Evolutionary conservation across 495 filamentous ascomycete species (phyloP), one percentile per base, ranked within the genome.

Genomic region (Eremomyces bilateralis): DNA sequence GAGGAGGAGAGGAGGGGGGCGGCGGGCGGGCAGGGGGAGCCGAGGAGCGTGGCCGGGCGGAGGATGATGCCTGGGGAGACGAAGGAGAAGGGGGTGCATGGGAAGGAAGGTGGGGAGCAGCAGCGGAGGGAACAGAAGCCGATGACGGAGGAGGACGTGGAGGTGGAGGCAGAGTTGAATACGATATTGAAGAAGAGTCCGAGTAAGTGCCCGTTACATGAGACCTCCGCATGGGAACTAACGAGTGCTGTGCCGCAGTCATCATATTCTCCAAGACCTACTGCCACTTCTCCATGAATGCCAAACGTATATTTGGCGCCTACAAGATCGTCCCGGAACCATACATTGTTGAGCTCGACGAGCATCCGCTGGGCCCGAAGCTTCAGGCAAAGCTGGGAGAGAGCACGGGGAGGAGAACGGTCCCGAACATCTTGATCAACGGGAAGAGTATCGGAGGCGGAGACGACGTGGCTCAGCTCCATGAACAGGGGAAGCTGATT

Each of bases 241-340:
- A 45, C 32, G 11, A 13, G 35, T 37, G 15, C 29, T 10, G 2
- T 21, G 6, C 5, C 31, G 20, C 47, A 83, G 78, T 94, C 33
- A 79, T 94, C 46, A 80, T 97, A 34, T 94, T 95, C 60, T 91
- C 81, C 36, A 95, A 95, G 54, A 70, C 76, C 1, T 91, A 80
- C 55, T 97, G 88, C 54, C 80, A 76, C 0, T 72, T 69, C 59
- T 93, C 83, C 29, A 67, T 64, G 40, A 69, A 64, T 42, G 88
- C 85, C 11, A 97, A 97, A 53, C 53, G 54, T 5, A 70, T 95
- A 39, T 67, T 95, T 19, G 62, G 91, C 18, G 67, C 79, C 3
- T 94, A 94, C 58, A 59, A 60, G 20, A 92, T 95, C 48, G 62
- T 70, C 2, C 88, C 88, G 0, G 49, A 65, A 29, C 88, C 88